phyloP scores from a whole-genome alignment of 1,284 basidiomycete genomes.

The Fomitopsis palustris region DNA sequence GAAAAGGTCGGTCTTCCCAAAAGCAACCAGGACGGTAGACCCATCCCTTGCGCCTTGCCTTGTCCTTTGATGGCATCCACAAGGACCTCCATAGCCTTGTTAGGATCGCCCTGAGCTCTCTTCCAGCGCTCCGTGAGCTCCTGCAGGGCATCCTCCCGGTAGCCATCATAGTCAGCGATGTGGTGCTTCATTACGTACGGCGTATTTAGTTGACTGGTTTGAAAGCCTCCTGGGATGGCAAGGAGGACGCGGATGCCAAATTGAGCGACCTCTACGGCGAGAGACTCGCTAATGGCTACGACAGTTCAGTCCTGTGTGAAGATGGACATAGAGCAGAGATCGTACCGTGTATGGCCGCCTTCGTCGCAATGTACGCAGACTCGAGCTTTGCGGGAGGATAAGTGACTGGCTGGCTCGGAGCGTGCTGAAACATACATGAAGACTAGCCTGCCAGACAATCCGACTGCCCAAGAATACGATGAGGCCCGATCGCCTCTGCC shows the following conservation, averaged over 20 bases:
- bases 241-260: slow-evolving; percentile 31
- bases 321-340: not conserved
- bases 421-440: slow-evolving; percentile 32
- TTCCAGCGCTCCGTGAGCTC: slow-evolving; percentile 34
- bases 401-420: slow-evolving; percentile 14
- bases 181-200: slow-evolving; percentile 24
- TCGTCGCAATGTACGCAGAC: slow-evolving; percentile 52
- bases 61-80: slow-evolving; percentile 56
- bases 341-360: slow-evolving; percentile 51
- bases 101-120: slow-evolving; percentile 49
- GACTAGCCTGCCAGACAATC: slow-evolving; percentile 47
- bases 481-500: slow-evolving; percentile 28
- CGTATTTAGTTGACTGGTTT: slow-evolving; percentile 27
- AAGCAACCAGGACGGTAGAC: slow-evolving; percentile 24
- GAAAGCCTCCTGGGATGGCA: slow-evolving; percentile 32
- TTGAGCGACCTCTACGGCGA: slow-evolving; percentile 28
- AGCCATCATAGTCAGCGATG: slow-evolving; percentile 27
- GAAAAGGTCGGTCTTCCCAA: slow-evolving; percentile 27
- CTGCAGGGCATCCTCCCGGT: slow-evolving; percentile 21
- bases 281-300: slow-evolving; percentile 30
- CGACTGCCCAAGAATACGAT: slow-evolving; percentile 33
- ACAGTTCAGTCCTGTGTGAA: not conserved
- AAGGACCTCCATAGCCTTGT: slow-evolving; percentile 50
- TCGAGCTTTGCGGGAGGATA: slow-evolving; percentile 7
- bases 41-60: slow-evolving; percentile 21